Conservation (phyloP, 1,139 yeast genomes). For the Nakaseomyces delphensis region DNA sequence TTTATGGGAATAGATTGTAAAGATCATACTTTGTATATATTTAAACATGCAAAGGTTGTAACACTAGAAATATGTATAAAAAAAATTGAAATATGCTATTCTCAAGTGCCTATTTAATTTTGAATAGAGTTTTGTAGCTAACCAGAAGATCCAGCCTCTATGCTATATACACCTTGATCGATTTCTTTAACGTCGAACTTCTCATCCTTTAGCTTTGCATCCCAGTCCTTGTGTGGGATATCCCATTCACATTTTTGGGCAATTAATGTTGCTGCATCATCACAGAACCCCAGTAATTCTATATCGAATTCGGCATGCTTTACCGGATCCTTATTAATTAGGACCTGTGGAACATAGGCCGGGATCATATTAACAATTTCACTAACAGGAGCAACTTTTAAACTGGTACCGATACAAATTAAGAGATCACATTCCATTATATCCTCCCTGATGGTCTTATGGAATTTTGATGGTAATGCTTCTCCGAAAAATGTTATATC, state of each 20-base stretch:
- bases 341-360: conserved; percentile 65
- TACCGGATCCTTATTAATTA: conserved; percentile 73
- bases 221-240: conserved; percentile 46
- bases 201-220: conserved; percentile 15
- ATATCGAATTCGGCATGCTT: conserved; percentile 75
- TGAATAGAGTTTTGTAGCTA: not conserved
- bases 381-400: conserved; percentile 94
- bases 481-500: conserved; percentile 95
- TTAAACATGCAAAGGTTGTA: conserved; percentile 2
- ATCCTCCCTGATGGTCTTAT: conserved; percentile 50
- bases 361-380: conserved; percentile 73
- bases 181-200: conserved; percentile 18
- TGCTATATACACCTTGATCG: conserved; percentile 25
- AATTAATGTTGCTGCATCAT: conserved; percentile 68
- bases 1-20: conserved; percentile 2
- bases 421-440: conserved; percentile 65
- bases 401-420: conserved; percentile 84
- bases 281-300: conserved; percentile 75
- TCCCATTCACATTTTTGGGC: conserved; percentile 58
- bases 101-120: not conserved
- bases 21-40: conserved; percentile 1
- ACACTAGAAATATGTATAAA: not conserved
- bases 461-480: conserved; percentile 66
- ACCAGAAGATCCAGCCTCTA: conserved; percentile 7
- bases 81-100: not conserved